These are phyloP conservation scores for Dictyostelium citrinum DNA, from an alignment of 78 protist species.

Conservation along the genomic window DNA sequence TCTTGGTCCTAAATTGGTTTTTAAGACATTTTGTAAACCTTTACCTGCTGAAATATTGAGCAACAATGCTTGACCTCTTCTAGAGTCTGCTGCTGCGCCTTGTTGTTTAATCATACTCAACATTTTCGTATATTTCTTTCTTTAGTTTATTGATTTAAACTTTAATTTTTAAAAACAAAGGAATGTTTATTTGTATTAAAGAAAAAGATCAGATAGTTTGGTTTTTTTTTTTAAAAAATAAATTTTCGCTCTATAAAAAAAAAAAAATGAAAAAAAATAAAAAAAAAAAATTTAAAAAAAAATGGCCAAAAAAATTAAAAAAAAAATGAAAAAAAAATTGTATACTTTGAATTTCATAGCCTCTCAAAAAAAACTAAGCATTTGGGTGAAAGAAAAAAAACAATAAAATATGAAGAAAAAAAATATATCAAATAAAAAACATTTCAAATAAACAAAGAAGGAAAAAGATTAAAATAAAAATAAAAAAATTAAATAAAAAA, in stretches of 20 bases:
- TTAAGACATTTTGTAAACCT: constrained; percentile 96
- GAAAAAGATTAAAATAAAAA: not conserved
- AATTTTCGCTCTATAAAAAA: not conserved
- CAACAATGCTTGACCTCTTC: constrained; percentile 58
- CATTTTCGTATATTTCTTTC: constrained; percentile 18
- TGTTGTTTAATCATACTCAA: constrained; percentile 77
- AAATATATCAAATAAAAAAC: no score
- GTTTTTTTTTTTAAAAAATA: no score
- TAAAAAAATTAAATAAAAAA: not conserved
- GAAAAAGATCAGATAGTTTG: not conserved
- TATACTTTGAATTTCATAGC: not conserved
- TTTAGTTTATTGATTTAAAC: not conserved
- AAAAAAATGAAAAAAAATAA: not conserved
- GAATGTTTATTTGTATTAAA: not conserved
- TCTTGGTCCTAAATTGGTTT: constrained; percentile 99
- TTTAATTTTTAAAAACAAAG: not conserved
- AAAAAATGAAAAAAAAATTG: not conserved
- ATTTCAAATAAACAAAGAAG: no score
- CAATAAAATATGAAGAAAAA: no score
- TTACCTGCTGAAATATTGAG: constrained; percentile 96
- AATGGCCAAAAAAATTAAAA: not conserved
- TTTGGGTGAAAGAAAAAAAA: not conserved
- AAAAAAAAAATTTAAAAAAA: not conserved
- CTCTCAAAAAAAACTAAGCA: not conserved
- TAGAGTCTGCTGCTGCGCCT: constrained; percentile 60